phyloP scores from a whole-genome alignment of 768 basidiomycete genomes.

The Psilocybe cubensis region DNA sequence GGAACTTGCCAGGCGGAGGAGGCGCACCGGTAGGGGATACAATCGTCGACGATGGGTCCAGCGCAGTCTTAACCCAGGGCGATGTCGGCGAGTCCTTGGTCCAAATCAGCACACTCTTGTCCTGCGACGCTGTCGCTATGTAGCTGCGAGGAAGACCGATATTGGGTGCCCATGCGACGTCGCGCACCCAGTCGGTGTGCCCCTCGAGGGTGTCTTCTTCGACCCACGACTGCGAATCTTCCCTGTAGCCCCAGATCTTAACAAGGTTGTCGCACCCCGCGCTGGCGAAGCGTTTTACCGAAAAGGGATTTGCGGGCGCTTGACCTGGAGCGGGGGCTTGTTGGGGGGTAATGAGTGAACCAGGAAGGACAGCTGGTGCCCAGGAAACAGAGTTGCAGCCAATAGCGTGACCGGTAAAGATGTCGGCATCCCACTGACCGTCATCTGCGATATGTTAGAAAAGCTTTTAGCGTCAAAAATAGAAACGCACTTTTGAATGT shows the following conservation, averaged over 20 bases:
- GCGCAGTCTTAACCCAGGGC: conserved; percentile 79
- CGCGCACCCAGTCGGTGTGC: conserved; percentile 97
- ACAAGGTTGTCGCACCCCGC: conserved; percentile 97
- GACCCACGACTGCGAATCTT: conserved; percentile 86
- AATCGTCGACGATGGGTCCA: conserved; percentile 69
- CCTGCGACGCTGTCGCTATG: conserved; percentile 95
- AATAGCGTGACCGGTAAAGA: conserved; percentile 94
- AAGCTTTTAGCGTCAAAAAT: background rate
- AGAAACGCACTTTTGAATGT: conserved; percentile 86
- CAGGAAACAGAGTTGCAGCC: conserved; percentile 98
- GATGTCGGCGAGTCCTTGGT: conserved; percentile 78
- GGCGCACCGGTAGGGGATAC: conserved; percentile 46
- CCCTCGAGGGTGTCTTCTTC: conserved; percentile 92
- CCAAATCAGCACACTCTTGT: conserved; percentile 91
- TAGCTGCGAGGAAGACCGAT: conserved; percentile 94
- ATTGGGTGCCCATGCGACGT: conserved; percentile 99
- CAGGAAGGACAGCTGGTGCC: conserved; percentile 90
- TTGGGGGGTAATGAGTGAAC: conserved; percentile 79
- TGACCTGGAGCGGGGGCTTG: conserved; percentile 51
- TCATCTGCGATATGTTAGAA: conserved; percentile 63
- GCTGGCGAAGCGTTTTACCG: conserved; percentile 91
- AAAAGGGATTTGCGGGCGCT: conserved; percentile 44
- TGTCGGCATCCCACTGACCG: conserved; percentile 93
- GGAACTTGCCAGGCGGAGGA: conserved; percentile 78
- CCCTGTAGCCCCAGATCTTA: conserved; percentile 90